A percentile compares a stretch with the other conserved stretches of the same genome.
These are phyloP conservation scores for Ammopiptanthus mongolicus DNA, from an alignment of 306 rosid genomes.

Conservation along the genomic window DNA sequence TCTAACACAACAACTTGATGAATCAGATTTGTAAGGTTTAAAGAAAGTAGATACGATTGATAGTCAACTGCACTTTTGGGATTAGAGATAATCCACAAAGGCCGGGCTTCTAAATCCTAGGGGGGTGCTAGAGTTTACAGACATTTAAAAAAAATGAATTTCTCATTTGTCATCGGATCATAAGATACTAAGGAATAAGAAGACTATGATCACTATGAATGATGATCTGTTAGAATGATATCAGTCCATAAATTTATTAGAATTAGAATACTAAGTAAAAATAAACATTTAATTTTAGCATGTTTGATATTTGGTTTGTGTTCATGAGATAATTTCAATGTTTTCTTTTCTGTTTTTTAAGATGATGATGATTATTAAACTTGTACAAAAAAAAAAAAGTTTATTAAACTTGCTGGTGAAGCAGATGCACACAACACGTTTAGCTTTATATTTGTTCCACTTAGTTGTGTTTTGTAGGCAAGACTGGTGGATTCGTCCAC, in stretches of 20 bases:
- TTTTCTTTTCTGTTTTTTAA: too few species aligned
- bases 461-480: neutral
- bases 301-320: neutral
- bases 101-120: neutral
- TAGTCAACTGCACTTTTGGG: neutral
- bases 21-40: neutral
- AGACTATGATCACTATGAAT: too few species aligned
- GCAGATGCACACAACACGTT: neutral
- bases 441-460: neutral
- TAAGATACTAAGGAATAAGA: too few species aligned
- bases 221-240: neutral
- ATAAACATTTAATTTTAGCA: too few species aligned
- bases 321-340: too few species aligned
- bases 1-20: constrained; percentile 23
- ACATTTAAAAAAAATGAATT: neutral
- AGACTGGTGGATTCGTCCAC: too few species aligned
- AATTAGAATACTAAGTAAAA: too few species aligned
- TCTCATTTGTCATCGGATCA: neutral
- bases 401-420: neutral
- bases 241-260: too few species aligned
- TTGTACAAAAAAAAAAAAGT: neutral
- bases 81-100: constrained; percentile 6
- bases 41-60: neutral
- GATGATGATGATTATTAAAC: neutral
- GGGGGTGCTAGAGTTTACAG: neutral